A percentile compares a stretch with the other conserved stretches of the same genome.
These are phyloP conservation scores for Solanum hybrid DNA, from an alignment of 305 asterid species.

Conservation along the genomic window DNA sequence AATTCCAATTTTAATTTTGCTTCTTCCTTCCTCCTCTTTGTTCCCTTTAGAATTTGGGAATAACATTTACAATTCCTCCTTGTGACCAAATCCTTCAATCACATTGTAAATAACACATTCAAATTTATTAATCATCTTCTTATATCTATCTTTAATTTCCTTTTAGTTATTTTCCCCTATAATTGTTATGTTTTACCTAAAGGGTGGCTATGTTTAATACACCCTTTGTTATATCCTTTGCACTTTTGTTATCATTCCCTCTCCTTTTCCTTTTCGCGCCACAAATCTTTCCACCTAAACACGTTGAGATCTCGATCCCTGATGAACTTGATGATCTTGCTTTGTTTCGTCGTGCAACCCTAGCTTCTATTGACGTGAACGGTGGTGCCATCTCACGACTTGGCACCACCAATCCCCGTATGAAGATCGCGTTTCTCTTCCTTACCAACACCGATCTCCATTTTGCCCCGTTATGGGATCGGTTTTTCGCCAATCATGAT, in stretches of 20 bases:
- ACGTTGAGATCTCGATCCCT: constrained; percentile 30
- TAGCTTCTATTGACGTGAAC: constrained; percentile 18
- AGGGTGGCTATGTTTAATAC: constrained; percentile 32
- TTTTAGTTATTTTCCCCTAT: not conserved
- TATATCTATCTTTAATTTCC: not conserved
- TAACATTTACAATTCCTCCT: not conserved
- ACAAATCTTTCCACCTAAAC: constrained; percentile 37
- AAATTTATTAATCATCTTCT: not conserved
- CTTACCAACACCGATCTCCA: constrained; percentile 23
- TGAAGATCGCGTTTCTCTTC: constrained; percentile 37
- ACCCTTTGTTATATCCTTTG: constrained; percentile 32
- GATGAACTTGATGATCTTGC: constrained; percentile 73
- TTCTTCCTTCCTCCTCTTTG: not conserved
- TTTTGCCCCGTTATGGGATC: constrained; percentile 32
- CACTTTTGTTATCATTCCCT: constrained; percentile 44
- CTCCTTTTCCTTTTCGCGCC: constrained; percentile 50
- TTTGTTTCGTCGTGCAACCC: constrained; percentile 55
- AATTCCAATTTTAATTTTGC: not conserved
- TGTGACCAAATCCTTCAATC: not conserved
- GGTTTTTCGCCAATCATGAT: constrained; percentile 19
- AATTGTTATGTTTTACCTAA: not conserved
- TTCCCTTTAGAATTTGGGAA: not conserved
- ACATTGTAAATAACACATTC: not conserved
- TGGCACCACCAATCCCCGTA: constrained; percentile 17
- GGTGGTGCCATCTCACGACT: constrained; percentile 12